Evolutionary conservation across 352 stramenopile species (phyloP).

Genomic region (Pythium dissimile): DNA sequence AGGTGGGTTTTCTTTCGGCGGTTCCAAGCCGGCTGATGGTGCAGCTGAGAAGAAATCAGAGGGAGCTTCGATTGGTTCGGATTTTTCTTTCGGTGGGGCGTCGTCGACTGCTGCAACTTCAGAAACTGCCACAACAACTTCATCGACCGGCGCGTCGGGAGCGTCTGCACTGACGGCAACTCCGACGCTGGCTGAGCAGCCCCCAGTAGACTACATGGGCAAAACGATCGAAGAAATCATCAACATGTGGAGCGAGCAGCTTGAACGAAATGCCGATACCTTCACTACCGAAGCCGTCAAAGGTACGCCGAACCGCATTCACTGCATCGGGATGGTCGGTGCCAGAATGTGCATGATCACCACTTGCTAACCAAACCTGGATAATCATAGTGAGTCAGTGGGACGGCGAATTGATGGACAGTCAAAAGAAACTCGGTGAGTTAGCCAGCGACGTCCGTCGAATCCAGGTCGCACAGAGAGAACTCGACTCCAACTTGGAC

Average conservation of each 20-base stretch:
- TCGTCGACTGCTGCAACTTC: constrained; percentile 9
- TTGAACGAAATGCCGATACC: constrained; percentile 80
- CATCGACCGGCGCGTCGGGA: constrained; percentile 20
- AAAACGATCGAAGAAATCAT: constrained; percentile 89
- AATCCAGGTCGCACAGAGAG: constrained; percentile 84
- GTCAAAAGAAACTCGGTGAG: constrained; percentile 80
- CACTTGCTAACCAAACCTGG: background rate
- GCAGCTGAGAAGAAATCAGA: constrained; percentile 11
- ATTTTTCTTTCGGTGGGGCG: constrained; percentile 28
- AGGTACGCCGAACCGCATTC: constrained; percentile 34
- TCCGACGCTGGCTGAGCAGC: constrained; percentile 49
- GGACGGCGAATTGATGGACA: constrained; percentile 84
- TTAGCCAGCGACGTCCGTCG: constrained; percentile 78
- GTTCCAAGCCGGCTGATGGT: constrained; percentile 5
- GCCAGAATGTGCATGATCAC: no score
- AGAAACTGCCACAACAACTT: constrained; percentile 7
- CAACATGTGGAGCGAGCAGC: constrained; percentile 87
- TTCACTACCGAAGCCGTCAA: constrained; percentile 88
- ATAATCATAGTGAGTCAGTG: constrained; percentile 63
- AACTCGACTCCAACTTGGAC: constrained; percentile 83
- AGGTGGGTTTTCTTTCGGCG: constrained; percentile 20
- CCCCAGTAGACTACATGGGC: constrained; percentile 81
- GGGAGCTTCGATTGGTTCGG: constrained; percentile 2
- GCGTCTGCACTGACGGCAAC: constrained; percentile 14
- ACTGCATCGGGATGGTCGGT: no score